Evolutionary conservation across 1,284 basidiomycete species (phyloP).

Genomic region (Chiua sp.): DNA sequence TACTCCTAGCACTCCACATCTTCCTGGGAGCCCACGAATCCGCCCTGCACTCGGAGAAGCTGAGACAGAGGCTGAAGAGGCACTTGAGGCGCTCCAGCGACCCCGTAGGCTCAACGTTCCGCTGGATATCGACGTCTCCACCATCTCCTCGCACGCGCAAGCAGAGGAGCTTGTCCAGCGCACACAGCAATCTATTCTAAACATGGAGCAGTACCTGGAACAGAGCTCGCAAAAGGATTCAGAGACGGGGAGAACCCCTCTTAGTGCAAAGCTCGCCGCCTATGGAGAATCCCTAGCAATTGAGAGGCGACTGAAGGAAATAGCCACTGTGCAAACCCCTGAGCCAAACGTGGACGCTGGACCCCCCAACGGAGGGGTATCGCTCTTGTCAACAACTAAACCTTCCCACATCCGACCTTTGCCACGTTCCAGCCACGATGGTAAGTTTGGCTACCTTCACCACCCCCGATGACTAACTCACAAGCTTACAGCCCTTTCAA

Average conservation of each 20-base stretch:
- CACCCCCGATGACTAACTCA: background rate
- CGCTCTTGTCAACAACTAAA: conserved; percentile 36
- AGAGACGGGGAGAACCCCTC: conserved; percentile 57
- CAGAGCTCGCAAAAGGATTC: conserved; percentile 35
- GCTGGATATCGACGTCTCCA: conserved; percentile 61
- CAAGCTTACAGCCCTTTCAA: conserved; percentile 16
- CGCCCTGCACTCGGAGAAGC: conserved; percentile 15
- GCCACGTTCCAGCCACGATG: conserved; percentile 7
- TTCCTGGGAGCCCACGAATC: conserved; percentile 27
- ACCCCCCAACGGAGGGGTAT: conserved; percentile 15
- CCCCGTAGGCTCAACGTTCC: conserved; percentile 12
- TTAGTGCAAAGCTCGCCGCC: conserved; percentile 86
- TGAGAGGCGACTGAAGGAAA: conserved; percentile 74
- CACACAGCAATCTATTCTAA: conserved; percentile 72
- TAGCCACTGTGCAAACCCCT: conserved; percentile 46
- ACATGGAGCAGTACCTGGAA: conserved; percentile 51
- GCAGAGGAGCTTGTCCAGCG: conserved; percentile 78
- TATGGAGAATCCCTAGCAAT: conserved; percentile 87
- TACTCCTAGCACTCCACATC: conserved; percentile 38
- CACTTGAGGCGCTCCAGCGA: conserved; percentile 11
- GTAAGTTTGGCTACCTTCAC: conserved; percentile 21
- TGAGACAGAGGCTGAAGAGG: conserved; percentile 23
- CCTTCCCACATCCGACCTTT: conserved; percentile 15
- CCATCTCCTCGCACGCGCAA: conserved; percentile 78
- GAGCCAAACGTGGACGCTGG: background rate